A percentile compares a stretch with the other conserved stretches of the same genome.
phyloP scores from a whole-genome alignment of 1,284 basidiomycete genomes.

The Leccinum fallax region DNA sequence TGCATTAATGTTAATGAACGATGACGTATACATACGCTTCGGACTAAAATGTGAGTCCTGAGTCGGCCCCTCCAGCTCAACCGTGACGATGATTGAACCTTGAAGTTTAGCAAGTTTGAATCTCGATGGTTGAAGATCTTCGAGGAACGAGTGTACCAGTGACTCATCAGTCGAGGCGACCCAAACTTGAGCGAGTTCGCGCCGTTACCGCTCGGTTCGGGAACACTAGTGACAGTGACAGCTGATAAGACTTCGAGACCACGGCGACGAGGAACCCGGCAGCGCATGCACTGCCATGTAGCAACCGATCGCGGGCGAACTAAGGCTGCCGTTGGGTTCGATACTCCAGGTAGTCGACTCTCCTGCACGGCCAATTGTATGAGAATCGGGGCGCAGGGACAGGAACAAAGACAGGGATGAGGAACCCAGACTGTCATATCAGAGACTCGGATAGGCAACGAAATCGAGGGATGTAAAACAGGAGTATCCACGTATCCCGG shows the following conservation, averaged over 20 bases:
- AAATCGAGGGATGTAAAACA: neutral
- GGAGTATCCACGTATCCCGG: neutral
- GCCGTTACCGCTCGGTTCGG: neutral
- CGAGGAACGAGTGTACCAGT: neutral
- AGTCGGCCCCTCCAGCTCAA: neutral
- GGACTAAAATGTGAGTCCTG: neutral
- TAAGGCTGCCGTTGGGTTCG: neutral
- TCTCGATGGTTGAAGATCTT: neutral
- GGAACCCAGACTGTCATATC: neutral
- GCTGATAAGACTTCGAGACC: neutral
- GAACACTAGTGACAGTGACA: neutral
- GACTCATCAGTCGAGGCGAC: neutral
- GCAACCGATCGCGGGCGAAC: neutral
- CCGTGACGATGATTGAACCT: neutral
- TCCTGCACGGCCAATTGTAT: constrained; percentile 3
- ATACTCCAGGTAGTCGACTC: neutral
- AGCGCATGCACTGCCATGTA: neutral
- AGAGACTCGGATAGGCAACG: neutral
- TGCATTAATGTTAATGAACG: neutral
- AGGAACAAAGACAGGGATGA: neutral
- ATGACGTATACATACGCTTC: neutral
- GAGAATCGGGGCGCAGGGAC: constrained; percentile 19
- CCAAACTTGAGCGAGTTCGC: neutral
- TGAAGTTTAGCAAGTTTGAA: neutral
- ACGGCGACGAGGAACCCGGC: neutral